Evolutionary conservation across 1,139 yeast species (phyloP).

Genomic region (Pichia sp.): DNA sequence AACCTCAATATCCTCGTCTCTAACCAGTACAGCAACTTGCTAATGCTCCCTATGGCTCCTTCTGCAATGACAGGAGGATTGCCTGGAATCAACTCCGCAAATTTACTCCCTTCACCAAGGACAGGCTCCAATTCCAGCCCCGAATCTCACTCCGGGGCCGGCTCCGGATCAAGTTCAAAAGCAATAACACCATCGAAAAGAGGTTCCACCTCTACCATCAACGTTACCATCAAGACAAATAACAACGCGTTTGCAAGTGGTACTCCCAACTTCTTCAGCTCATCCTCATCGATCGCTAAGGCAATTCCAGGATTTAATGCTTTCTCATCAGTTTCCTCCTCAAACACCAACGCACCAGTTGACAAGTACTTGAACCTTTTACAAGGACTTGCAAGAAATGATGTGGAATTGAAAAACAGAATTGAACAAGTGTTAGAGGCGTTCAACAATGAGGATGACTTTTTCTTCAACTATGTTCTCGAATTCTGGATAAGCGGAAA

Average conservation of each 20-base stretch:
- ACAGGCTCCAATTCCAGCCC: background rate
- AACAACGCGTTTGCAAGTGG: background rate
- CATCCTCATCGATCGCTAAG: constrained; percentile 10
- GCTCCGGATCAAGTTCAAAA: background rate
- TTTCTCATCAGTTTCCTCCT: constrained; percentile 5
- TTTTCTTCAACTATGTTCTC: constrained; percentile 25
- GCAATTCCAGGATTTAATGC: constrained; percentile 15
- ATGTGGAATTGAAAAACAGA: constrained; percentile 23
- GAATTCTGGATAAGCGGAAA: constrained; percentile 27
- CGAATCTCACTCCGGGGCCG: too few relatives aligned
- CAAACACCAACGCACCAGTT: constrained; percentile 17
- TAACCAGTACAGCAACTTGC: constrained; percentile 17
- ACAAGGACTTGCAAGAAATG: constrained; percentile 26
- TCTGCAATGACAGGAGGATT: constrained; percentile 1
- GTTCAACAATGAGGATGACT: constrained; percentile 26
- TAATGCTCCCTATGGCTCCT: constrained; percentile 15
- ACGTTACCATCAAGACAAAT: background rate
- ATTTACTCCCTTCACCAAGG: constrained; percentile 11
- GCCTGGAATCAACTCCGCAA: constrained; percentile 5
- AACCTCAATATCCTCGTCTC: constrained; percentile 20
- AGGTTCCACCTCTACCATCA: background rate
- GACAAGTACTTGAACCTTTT: constrained; percentile 23
- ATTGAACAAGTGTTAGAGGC: constrained; percentile 23
- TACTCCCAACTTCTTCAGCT: background rate
- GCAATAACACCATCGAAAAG: background rate